A percentile compares a stretch with the other conserved stretches of the same genome.
Conservation (phyloP, 108 stramenopile genomes). For the Nitzschia sp. region DNA sequence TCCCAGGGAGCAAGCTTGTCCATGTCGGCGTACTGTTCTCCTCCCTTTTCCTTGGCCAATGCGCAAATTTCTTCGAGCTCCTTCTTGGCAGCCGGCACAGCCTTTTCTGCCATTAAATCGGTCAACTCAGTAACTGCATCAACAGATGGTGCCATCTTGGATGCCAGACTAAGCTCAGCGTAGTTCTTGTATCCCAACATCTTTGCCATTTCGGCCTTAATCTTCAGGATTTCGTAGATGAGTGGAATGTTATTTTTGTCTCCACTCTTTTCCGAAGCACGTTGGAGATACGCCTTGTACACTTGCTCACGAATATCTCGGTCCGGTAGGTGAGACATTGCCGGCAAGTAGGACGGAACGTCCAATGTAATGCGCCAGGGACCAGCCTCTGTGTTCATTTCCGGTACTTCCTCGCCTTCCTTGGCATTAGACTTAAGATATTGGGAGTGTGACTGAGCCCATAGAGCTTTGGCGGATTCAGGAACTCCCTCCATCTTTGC, state of each 20-base stretch:
- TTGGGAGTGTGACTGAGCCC: conserved; percentile 77
- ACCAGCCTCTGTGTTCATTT: conserved; percentile 79
- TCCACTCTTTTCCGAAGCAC: conserved; percentile 75
- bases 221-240: conserved; percentile 86
- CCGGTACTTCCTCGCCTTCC: conserved; percentile 48
- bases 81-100: conserved; percentile 88
- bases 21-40: conserved; percentile 76
- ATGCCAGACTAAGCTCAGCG: conserved; percentile 77
- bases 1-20: conserved; percentile 91
- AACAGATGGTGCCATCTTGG: conserved; percentile 95
- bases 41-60: conserved; percentile 74
- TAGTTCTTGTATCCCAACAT: conserved; percentile 91
- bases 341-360: conserved; percentile 92
- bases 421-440: conserved; percentile 43
- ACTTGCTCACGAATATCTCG: conserved; percentile 87
- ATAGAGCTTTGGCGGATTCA: conserved; percentile 85
- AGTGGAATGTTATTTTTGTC: conserved; percentile 89
- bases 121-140: conserved; percentile 83
- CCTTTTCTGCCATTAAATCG: conserved; percentile 89
- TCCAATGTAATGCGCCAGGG: conserved; percentile 96
- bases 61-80: conserved; percentile 89
- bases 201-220: conserved; percentile 80
- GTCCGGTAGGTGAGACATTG: conserved; percentile 89
- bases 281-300: conserved; percentile 86
- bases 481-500: conserved; percentile 88